Base-by-base conservation (phyloP, 2,329 filamentous ascomycete genomes). In the Exophiala lecanii-corni region DNA sequence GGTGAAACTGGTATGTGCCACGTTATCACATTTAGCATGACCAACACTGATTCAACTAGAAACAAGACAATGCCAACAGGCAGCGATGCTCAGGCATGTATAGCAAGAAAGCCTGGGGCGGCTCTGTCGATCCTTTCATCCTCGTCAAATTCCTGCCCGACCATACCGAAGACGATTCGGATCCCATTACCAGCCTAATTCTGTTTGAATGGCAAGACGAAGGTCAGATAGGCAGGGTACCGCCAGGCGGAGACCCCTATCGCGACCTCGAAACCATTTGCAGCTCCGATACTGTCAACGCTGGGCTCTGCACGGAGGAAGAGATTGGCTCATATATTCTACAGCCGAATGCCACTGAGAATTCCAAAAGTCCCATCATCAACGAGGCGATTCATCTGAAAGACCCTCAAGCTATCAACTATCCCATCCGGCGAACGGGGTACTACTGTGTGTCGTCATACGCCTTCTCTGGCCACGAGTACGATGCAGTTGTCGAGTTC, bases 71-170 rank as follows among this genome's bases (percentile, higher is more conserved):
- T 39, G 76, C 82, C 25, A 85, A 91, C 60, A 75, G 81, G 59
- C 86, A 95, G 70, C 79, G 84, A 78, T 96, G 91, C 71, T 71
- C 74, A 72, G 88, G 91, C 70, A 96, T 97, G 89, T 97, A 96
- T 72, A 89, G 86, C 69, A 82, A 80, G 62, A 85, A 81, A 59
- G 77, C 84, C 38, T 97, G 91, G 91, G 88, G 88, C 57, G 91
- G 91, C 46, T 78, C 80, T 25, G 78, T 88, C 47, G 87, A 96
- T 56, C 91, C 91, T 15, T 94, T 88, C 69, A 95, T 97, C 63
- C 75, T 84, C 55, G 76, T 88, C 63, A 88, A 87, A 61, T 94
- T 95, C 59, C 47, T 54, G 9, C 46, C 51, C 7, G 68, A 84
- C 30, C 75, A 78, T 51, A 65, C 71, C 65, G 69, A 76, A 45